Percentiles rank a stretch among this genome's conserved stretches.
Conservation (phyloP, 2,329 filamentous ascomycete genomes). For the Penicillium sp. region DNA sequence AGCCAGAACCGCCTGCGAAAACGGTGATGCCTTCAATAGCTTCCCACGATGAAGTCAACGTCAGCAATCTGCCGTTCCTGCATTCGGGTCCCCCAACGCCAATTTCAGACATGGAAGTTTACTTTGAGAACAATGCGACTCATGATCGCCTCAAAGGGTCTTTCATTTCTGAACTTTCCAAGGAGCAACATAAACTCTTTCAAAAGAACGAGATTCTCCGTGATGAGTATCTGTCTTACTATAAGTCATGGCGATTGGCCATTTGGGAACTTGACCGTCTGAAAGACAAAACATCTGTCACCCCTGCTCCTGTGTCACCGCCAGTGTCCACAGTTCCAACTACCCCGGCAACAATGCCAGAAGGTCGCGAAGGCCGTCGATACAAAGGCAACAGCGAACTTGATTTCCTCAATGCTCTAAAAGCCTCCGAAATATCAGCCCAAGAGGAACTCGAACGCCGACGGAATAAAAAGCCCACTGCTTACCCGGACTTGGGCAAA, state of each 20-base stretch:
- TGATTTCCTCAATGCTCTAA: constrained; percentile 51
- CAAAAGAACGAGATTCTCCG: constrained; percentile 43
- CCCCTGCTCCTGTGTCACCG: constrained; percentile 38
- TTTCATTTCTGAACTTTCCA: constrained; percentile 40
- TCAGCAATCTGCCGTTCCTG: constrained; percentile 51
- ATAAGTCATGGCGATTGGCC: constrained; percentile 48
- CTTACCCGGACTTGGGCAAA: constrained; percentile 45
- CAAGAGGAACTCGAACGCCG: constrained; percentile 50
- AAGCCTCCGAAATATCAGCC: constrained; percentile 50
- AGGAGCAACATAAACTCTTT: constrained; percentile 39
- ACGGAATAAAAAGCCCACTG: constrained; percentile 45
- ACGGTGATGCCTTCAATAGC: constrained; percentile 9
- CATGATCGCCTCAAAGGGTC: constrained; percentile 43
- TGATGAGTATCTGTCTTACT: constrained; percentile 43
- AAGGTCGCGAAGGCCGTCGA: constrained; percentile 42
- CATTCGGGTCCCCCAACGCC: constrained; percentile 44
- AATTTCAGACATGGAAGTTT: constrained; percentile 47
- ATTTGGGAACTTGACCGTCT: constrained; percentile 46
- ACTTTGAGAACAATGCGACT: constrained; percentile 42
- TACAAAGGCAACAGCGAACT: constrained; percentile 52
- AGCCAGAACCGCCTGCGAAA: constrained; percentile 8
- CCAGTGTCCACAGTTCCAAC: constrained; percentile 35
- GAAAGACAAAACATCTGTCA: constrained; percentile 40
- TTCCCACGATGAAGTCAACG: constrained; percentile 30
- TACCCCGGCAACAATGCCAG: constrained; percentile 34